Base-by-base conservation (phyloP, 768 basidiomycete genomes). In the Holtermannia corniformis region DNA sequence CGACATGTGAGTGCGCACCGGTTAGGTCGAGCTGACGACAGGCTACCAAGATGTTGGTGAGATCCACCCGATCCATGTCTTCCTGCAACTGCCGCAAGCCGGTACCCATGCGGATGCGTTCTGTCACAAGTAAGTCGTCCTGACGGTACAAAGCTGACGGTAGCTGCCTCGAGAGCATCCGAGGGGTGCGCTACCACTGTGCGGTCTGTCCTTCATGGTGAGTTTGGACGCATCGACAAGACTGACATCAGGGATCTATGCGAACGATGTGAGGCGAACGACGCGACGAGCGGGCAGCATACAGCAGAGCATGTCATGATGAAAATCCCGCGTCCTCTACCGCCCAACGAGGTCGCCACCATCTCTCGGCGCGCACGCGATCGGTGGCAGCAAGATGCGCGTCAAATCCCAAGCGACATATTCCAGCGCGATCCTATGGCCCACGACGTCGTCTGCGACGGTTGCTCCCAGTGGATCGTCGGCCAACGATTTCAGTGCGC, bases 181-280 rank as follows among this genome's bases (percentile, higher is more conserved):
- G 92, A 22, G 92, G 92, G 16, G 87, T 90, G 14, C 80, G 87
- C 3, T 95, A 90, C 72, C 92, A 90, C 63, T 96, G 92, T 63
- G 86, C 87, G 10, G 82, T 87, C 20, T 96, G 92, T 67, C 81
- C 84, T 40, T 80, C 82, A 37, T 70, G 68, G 65, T 64, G 43
- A 46, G 65, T 51, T 10, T 23, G 16, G 24, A 20, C 20, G 16
- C 22, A 13, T 12, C 20, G 2, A 16, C n/a, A 10, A 37, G 47
- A 22, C 50, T 57, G 32, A 51, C 23, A 22, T 25, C 49, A 68
- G 68, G 68, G 72, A 73, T 51, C 57, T 73, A 2, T 73, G 72
- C 43, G 60, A 62, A 4, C 65, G 68, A 42, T 73, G 72, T 49
- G 71, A 72, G 46, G 61, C 61, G 13, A 50, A 63, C 3, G 53